Evolutionary conservation across 352 stramenopile genomes (phyloP), one percentile per base, ranked within the genome.

Genomic region (Globisporangium canariense): DNA sequence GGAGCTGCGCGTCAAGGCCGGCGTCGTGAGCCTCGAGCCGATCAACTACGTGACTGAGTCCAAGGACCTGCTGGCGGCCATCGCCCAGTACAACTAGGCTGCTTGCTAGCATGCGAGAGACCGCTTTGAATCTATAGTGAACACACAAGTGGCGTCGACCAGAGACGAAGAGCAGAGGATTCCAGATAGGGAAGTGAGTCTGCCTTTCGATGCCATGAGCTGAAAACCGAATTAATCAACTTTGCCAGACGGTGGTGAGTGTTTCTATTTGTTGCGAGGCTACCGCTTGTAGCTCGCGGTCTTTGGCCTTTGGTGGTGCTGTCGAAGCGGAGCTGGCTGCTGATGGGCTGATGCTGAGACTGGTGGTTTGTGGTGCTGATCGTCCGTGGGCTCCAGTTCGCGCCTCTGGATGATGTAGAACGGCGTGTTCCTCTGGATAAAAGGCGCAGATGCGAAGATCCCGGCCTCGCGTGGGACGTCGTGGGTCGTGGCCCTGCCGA

Each of bases 41-140:
- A 79, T 99, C 64, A 94, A 99, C 77, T 98, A 97, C 63, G 88
- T 84, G 49, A 76, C 84, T 52, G 97, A 99, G 69, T 94, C 88
- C 34, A 88, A 90, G 60, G 86, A 98, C 56, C 75, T 99, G 50
- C 81, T 99, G 40, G 75, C 94, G 61, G 96, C 96, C 10, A 97
- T 99, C 70, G 77, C 80, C 22, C 83, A 93, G 74, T 93, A 91
- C 82, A 92, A 74, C 71, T 93, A 76, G 49, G 46, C 22, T n/a
- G 11, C 2, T 18, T 1, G 18, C 22, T 10, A 40, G 34, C 20
- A 53, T 28, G 38, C 20, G 14, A 20, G 32, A 4, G 20, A 18
- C 10, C 13, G 25, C 49, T 54, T 38, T 11, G 25, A 22, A 38
- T 53, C 40, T 57, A 28, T 57, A 57, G 28, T 25, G 50, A 57